A percentile compares a stretch with the other conserved stretches of the same genome.
Conservation (phyloP, 2,329 filamentous ascomycete species). For the Ceratocystis cubensis region DNA sequence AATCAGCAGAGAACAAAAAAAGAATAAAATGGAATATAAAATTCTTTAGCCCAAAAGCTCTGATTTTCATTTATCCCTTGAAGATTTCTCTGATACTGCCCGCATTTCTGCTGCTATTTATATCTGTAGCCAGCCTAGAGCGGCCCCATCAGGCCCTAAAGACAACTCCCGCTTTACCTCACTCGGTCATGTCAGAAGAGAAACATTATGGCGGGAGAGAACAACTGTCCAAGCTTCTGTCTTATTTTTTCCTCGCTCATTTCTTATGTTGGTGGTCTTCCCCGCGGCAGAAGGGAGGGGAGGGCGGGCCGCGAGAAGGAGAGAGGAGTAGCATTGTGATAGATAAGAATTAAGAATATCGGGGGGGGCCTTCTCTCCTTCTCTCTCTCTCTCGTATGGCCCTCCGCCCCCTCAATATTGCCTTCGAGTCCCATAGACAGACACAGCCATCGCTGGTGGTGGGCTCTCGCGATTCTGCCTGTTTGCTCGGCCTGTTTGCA, state of each 20-base stretch:
- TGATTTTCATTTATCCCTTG: not conserved
- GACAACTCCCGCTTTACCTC: slow-evolving; percentile 6
- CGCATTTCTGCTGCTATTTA: slow-evolving; percentile 3
- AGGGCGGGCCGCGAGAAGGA: not conserved
- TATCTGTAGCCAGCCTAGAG: not conserved
- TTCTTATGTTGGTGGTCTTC: not conserved
- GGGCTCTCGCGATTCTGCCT: not conserved
- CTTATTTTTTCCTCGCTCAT: not conserved
- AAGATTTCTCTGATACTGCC: slow-evolving; percentile 5
- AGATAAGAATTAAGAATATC: no score
- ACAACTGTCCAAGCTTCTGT: slow-evolving; percentile 1
- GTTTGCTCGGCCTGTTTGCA: not conserved
- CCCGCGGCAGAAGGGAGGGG: slow-evolving; percentile 1
- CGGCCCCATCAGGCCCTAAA: no score
- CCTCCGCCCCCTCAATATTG: not conserved
- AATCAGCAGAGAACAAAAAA: not conserved
- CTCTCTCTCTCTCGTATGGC: not conserved
- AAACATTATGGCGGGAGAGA: not conserved
- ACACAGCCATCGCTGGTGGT: not conserved
- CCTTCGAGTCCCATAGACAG: not conserved
- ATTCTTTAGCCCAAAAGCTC: not conserved
- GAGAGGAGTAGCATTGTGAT: not conserved
- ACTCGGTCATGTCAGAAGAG: slow-evolving; percentile 7
- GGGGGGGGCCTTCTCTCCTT: not conserved
- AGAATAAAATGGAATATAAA: not conserved